Base-by-base conservation (phyloP, 345 rosid species). In the Salix caprea region DNA sequence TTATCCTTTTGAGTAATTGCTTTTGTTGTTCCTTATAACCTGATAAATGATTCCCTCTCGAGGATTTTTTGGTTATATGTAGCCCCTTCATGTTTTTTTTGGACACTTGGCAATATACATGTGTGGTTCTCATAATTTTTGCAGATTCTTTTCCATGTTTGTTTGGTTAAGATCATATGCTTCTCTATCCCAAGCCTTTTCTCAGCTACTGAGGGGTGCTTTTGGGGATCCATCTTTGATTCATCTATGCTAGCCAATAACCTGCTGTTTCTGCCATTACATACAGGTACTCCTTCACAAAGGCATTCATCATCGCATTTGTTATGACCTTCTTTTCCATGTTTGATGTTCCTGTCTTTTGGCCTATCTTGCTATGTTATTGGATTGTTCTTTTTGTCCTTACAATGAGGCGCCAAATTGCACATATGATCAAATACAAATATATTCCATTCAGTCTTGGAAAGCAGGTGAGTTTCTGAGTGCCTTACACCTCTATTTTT, bases 371-470 rank as follows among this genome's bases (percentile, higher is more conserved):
- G 26, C 92, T 94, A 26, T 90, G 86, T 81, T 94, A 94, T 76
- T 90, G 96, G 98, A 76, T 94, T 61, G 91, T 90, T 81, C 90
- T 94, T 73, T 92, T 90, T 82, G 74, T 89, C 83, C 91, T 92
- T 67, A 92, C 97, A 15, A 92, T 92, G 98, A 89, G 91, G 75
- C 92, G 94, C 76, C 98, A 92, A 76, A 88, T 94, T 24, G 77
- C 91, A 14, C 98, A 94, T 87, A 94, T 94, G 98, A 88, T 92
- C 83, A 94, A 94, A 78, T 92, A 89, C 92, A 91, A 90, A 71
- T 94, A 94, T 74, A 74, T 92, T 69, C 97, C 98, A 8, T 83
- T 94, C 78, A 92, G 60, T 79, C 19, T 92, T 8, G 98, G 98
- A 67, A 94, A 94, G 79, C 93, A 94, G 90, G 97, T 94, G 76